Evolutionary conservation across 441 rosid species (phyloP), one percentile per base, ranked within the genome.

Genomic region (Omphalea diandra): DNA sequence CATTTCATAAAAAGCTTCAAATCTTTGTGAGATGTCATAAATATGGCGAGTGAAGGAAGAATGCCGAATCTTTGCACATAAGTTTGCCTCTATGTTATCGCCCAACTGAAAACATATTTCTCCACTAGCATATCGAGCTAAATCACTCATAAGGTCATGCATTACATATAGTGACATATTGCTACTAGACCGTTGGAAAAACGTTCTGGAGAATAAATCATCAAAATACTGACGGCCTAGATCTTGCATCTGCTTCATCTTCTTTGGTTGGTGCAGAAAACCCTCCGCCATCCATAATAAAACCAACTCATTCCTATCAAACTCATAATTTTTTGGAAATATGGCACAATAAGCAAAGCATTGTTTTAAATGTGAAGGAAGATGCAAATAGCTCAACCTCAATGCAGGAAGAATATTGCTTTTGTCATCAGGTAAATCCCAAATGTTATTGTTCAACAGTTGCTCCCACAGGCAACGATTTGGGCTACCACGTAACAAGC

Each of bases 91-190:
- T 8, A 10, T 1, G 11, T 65, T 63, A 54, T 62, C 70, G 17
- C 46, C 72, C 11, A 61, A 59, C 4, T 67, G 53, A 53, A 57
- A 47, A 62, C 56, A 68, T 15, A 20, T 35, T 29, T 76, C 64
- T 46, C 75, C 26, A 2, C 71, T 43, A 6, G 75, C 54, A 35
- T 47, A 73, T 33, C 57, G 47, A 2, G 79, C 75, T 75, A 72
- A 67, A 9, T 75, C 75, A 54, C 69, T 27, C 17, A 75, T 65
- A 14, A 75, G 76, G 46, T 67, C 69, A 56, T 76, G 81, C 81
- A 80, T 80, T 22, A 70, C 53, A 33, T 18, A 59, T 33, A 41
- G 44, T 22, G 43, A n/a, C 22, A 12, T 27, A 38, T 60, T 22
- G 5, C 31, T 35, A 1, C 18, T 40, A 22, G 49, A 61, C 3